Evolutionary conservation across 163 green algal genomes (phyloP), one percentile per base, ranked within the genome.

Genomic region (Trebouxiophyceae sp.): DNA sequence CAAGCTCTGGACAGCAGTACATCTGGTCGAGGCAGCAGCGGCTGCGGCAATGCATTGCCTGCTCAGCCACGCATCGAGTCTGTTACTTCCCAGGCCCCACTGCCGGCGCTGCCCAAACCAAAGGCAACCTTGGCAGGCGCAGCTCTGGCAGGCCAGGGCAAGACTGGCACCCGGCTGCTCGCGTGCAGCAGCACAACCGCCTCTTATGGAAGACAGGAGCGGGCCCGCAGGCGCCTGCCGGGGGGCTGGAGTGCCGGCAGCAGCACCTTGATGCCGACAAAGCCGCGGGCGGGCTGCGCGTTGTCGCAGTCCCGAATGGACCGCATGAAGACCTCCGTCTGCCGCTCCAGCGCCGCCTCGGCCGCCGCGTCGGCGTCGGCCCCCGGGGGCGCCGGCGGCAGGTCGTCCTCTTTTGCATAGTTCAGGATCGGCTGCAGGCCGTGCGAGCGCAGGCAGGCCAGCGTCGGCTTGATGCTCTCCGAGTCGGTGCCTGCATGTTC

Each of bases 391-490:
- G n/a, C 33, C 19, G 28, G 8, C 8, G 28, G 47, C 26, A 92
- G 74, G 63, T 95, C 87, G 33, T 90, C 84, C 63, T 95, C 89
- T 26, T 86, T 87, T 33, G 86, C 87, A 76, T 93, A 96, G 62
- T 95, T 88, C 2, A 95, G 73, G 60, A 96, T 93, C 26, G 79
- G 64, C 4, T 77, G 56, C 31, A 96, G 82, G 44, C 86, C 85
- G 31, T 72, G 64, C 26, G 32, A 33, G 0, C 68, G 69, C 45
- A 94, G 74, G 39, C 70, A 68, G 8, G 39, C 22, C 65, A 79
- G 68, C 1, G 74, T 78, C 1, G 54, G 46, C n/a, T 65, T 60
- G 8, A 83, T 72, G 58, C 73, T 72, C 4, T 66, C 55, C 28
- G 57, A 30, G 16, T 63, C 68, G 47, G 81, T 74, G 28, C 74